phyloP scores from a whole-genome alignment of 306 rosid genomes.

The Betula pendula region DNA sequence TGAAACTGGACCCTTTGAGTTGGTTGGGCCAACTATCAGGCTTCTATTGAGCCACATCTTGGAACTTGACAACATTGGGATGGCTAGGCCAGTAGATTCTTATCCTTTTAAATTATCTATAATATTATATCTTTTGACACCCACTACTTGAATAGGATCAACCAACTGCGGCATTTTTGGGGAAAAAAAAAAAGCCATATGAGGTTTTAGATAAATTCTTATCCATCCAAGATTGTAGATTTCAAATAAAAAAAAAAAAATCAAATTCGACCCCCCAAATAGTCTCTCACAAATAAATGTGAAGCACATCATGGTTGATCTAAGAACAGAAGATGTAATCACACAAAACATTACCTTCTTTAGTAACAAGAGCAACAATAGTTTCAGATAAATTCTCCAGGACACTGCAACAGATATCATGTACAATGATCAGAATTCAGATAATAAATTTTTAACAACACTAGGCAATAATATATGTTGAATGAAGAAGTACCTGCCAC shows the following conservation, averaged over 20 bases:
- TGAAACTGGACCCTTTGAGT: background rate
- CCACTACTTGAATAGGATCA: background rate
- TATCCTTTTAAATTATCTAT: background rate
- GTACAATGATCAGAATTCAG: slow-evolving; percentile 16
- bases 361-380: slow-evolving; percentile 63
- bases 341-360: slow-evolving; percentile 59
- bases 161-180: background rate
- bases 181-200: background rate
- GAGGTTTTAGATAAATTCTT: background rate
- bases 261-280: slow-evolving; percentile 4
- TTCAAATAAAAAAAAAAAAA: background rate
- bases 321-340: background rate
- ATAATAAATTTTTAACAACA: background rate
- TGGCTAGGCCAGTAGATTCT: background rate
- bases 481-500: slow-evolving; percentile 62
- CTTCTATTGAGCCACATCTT: background rate
- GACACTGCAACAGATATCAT: slow-evolving; percentile 57
- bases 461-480: slow-evolving; percentile 7
- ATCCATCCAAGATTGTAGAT: background rate
- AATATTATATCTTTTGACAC: background rate
- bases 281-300: slow-evolving; percentile 13
- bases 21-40: background rate
- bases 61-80: background rate
- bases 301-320: slow-evolving; percentile 5
- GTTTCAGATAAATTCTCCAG: slow-evolving; percentile 68